Conservation (phyloP, 1,139 yeast genomes). For the Insectozyma bohioensis region DNA sequence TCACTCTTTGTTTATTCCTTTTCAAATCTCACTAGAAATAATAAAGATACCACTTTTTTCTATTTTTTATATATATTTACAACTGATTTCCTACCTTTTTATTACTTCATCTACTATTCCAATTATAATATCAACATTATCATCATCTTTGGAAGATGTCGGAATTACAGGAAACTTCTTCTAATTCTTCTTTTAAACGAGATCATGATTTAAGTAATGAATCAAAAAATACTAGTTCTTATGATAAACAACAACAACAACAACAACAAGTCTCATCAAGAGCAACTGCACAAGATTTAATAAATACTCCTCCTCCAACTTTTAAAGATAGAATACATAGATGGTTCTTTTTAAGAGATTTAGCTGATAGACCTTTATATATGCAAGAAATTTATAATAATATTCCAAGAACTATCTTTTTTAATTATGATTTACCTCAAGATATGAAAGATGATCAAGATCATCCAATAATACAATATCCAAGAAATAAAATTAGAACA, state of each 20-base stretch:
- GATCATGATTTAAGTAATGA: slow-evolving; percentile 5
- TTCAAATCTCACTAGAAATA: no score
- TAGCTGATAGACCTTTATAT: slow-evolving; percentile 35
- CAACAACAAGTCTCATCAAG: slow-evolving; percentile 4
- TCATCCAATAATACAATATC: slow-evolving; percentile 55
- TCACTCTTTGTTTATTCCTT: no score
- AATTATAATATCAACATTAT: no score
- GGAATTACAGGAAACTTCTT: slow-evolving; percentile 1
- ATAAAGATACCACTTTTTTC: no score
- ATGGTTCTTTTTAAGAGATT: slow-evolving; percentile 31
- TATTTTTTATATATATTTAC: no score
- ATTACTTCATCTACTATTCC: no score
- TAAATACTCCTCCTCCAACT: slow-evolving; percentile 31
- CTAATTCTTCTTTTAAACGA: slow-evolving; percentile 1
- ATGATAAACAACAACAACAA: no score
- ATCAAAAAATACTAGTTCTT: slow-evolving; percentile 7
- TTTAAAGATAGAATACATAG: slow-evolving; percentile 27
- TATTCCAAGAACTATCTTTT: slow-evolving; percentile 39
- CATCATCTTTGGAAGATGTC: slow-evolving; percentile 1
- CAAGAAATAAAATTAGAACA: slow-evolving; percentile 91
- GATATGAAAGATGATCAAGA: slow-evolving; percentile 44
- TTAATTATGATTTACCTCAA: slow-evolving; percentile 36
- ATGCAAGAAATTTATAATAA: slow-evolving; percentile 34
- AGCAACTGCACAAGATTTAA: slow-evolving; percentile 22
- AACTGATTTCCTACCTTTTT: no score